These are phyloP conservation scores for Carex sylvatica DNA, from an alignment of 202 grass and related monocot genomes.

Conservation along the genomic window DNA sequence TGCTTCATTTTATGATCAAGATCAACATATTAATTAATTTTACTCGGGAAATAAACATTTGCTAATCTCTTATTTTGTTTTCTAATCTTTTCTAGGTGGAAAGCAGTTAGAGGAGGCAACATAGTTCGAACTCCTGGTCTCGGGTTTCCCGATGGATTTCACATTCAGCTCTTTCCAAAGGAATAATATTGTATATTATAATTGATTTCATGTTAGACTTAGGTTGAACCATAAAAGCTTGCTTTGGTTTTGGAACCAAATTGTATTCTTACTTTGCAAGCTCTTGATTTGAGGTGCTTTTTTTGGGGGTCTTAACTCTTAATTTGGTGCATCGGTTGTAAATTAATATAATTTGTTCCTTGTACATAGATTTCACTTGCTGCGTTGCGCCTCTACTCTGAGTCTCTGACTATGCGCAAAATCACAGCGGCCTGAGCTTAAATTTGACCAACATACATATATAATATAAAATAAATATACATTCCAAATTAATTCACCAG, in stretches of 20 bases:
- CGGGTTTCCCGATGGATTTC: constrained; percentile 58
- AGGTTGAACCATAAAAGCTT: constrained; percentile 19
- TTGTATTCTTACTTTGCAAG: constrained; percentile 22
- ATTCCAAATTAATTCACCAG: no score
- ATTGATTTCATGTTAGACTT: neutral
- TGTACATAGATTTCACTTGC: no score
- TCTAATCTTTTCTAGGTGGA: constrained; percentile 37
- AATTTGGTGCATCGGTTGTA: neutral
- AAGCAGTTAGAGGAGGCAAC: constrained; percentile 58
- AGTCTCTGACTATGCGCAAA: no score
- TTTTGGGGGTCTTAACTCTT: neutral
- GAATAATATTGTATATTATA: neutral
- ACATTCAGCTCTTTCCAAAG: constrained; percentile 60
- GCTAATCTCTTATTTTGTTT: neutral
- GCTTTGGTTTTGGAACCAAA: constrained; percentile 21
- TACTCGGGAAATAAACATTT: neutral
- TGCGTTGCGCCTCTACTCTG: no score
- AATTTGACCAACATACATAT: no score
- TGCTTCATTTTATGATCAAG: constrained; percentile 5
- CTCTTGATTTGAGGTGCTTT: constrained; percentile 11
- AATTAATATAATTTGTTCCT: neutral
- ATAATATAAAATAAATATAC: no score
- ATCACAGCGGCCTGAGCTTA: no score
- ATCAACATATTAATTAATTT: neutral
- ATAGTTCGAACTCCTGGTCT: constrained; percentile 65